Conservation (phyloP, 2,329 filamentous ascomycete species). For the Colletotrichum sp. region DNA sequence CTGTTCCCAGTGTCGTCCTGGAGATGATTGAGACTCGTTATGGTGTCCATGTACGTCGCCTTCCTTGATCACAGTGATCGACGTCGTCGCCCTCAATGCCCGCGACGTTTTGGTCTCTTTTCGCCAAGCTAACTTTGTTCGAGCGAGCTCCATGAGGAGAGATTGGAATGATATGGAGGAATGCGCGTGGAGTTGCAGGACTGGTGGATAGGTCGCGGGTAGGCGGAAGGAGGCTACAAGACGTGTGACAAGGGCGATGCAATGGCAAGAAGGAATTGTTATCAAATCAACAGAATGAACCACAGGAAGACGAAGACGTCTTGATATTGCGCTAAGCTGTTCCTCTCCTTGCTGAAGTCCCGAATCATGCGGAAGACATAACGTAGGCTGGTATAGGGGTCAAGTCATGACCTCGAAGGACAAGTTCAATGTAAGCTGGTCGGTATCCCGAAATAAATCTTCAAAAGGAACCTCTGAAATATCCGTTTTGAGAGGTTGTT, state of each 20-base stretch:
- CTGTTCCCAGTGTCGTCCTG: neutral
- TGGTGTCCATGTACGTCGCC: neutral
- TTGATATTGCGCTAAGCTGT: neutral
- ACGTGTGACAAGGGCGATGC: neutral
- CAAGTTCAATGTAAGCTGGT: neutral
- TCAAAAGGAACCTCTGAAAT: fast-evolving
- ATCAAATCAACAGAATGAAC: neutral
- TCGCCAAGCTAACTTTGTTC: neutral
- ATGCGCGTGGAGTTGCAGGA: neutral
- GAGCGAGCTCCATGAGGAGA: neutral
- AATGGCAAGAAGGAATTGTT: neutral
- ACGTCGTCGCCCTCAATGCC: neutral
- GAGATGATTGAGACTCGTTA: neutral
- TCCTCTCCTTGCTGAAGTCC: neutral
- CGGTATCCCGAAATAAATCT: fast-evolving
- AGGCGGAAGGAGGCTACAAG: neutral
- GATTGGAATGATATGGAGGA: neutral
- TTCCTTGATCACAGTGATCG: neutral
- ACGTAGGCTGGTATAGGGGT: neutral
- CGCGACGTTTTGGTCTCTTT: neutral
- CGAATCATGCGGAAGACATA: fast-evolving
- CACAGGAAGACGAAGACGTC: neutral
- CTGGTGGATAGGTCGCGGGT: neutral
- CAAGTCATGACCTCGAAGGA: neutral
- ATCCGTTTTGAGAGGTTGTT: neutral